phyloP scores from a whole-genome alignment of 495 filamentous ascomycete species.

The Aspergillus saccharolyticus region DNA sequence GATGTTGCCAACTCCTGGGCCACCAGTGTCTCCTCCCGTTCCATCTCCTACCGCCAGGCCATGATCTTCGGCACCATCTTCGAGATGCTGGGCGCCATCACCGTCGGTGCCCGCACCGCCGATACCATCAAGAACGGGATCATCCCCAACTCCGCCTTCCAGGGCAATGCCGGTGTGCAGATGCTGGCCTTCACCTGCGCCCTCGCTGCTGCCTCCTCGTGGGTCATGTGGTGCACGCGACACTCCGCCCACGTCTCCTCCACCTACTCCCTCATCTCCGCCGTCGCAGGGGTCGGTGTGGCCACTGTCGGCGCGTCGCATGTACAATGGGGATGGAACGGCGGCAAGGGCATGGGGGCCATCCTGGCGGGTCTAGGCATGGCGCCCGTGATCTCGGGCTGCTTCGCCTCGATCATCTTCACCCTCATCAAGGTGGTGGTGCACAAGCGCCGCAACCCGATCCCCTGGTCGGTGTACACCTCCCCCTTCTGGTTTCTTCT shows the following conservation, averaged over 20 bases:
- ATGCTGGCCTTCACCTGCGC: constrained; percentile 58
- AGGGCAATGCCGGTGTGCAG: constrained; percentile 50
- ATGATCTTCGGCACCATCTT: constrained; percentile 63
- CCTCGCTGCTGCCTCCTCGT: constrained; percentile 48
- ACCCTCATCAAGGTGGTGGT: constrained; percentile 56
- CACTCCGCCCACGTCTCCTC: constrained; percentile 59
- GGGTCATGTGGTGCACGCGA: constrained; percentile 60
- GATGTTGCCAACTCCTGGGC: constrained; percentile 78
- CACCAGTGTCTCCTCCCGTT: constrained; percentile 64
- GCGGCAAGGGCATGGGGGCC: constrained; percentile 53
- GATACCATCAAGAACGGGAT: constrained; percentile 59
- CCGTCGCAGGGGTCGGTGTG: constrained; percentile 58
- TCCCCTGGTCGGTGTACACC: constrained; percentile 52
- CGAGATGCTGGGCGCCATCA: constrained; percentile 57
- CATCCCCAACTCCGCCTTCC: constrained; percentile 47
- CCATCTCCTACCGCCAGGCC: constrained; percentile 60
- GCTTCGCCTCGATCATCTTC: constrained; percentile 55
- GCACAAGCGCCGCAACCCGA: constrained; percentile 52
- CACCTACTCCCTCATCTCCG: constrained; percentile 60
- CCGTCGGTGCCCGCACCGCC: constrained; percentile 55
- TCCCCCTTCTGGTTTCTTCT: constrained; percentile 57
- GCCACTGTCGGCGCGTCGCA: constrained; percentile 52
- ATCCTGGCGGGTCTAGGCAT: constrained; percentile 59
- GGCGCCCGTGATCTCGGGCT: constrained; percentile 53
- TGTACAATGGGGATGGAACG: constrained; percentile 61